Percentiles rank a stretch among this genome's conserved stretches.
Evolutionary conservation across 768 basidiomycete genomes (phyloP).

Genomic region (Suillus alpinus): DNA sequence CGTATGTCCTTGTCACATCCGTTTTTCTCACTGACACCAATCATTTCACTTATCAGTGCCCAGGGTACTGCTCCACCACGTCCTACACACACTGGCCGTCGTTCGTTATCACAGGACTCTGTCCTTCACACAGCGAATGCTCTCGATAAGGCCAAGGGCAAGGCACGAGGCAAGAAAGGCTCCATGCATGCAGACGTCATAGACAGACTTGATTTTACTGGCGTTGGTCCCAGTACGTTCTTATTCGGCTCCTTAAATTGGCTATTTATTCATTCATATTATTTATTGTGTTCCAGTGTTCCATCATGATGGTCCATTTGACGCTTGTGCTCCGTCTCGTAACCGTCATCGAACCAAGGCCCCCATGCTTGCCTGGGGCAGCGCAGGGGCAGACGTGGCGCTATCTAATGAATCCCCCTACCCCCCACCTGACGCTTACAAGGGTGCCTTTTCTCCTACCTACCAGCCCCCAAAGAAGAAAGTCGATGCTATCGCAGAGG

Average conservation of each 20-base stretch:
- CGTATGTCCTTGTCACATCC: slow-evolving; percentile 33
- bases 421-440: slow-evolving; percentile 42
- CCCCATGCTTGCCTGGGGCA: slow-evolving; percentile 78
- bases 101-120: slow-evolving; percentile 52
- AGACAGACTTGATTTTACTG: slow-evolving; percentile 83
- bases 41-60: slow-evolving; percentile 1
- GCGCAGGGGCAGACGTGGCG: slow-evolving; percentile 38
- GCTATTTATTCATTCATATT: slow-evolving; percentile 8
- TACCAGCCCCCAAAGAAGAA: slow-evolving; percentile 75
- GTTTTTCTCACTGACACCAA: slow-evolving; percentile 32
- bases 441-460: slow-evolving; percentile 45
- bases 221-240: slow-evolving; percentile 77
- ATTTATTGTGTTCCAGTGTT: slow-evolving; percentile 55
- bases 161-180: slow-evolving; percentile 61
- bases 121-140: slow-evolving; percentile 35
- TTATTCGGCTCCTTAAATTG: slow-evolving; percentile 2
- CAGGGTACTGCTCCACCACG: slow-evolving; percentile 24
- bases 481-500: slow-evolving; percentile 85
- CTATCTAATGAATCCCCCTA: slow-evolving; percentile 46
- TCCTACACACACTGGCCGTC: slow-evolving; percentile 31
- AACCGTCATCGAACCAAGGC: slow-evolving; percentile 78
- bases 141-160: slow-evolving; percentile 46
- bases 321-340: slow-evolving; percentile 87
- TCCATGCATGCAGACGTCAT: slow-evolving; percentile 87
- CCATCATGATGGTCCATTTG: slow-evolving; percentile 91